Conservation (phyloP, 108 stramenopile genomes). For the Schizochytrium sp. region DNA sequence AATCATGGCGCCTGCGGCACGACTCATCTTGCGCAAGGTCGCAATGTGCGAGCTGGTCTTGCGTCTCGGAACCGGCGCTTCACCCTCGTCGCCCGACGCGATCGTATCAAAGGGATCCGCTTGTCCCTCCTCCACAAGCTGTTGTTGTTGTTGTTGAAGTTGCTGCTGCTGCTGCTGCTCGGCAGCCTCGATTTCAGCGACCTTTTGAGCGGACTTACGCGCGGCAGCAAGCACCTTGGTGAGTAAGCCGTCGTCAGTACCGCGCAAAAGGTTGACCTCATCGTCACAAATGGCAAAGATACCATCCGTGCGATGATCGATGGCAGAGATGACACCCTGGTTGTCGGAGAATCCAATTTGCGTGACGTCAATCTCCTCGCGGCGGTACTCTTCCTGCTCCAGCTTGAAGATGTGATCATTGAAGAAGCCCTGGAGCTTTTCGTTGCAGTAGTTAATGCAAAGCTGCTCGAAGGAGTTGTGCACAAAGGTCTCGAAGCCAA, state of each 20-base stretch:
- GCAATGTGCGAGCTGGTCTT: not conserved
- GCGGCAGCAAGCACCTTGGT: slow-evolving; percentile 32
- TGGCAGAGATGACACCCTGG: slow-evolving; percentile 39
- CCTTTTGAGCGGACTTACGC: not conserved
- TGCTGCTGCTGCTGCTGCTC: not conserved
- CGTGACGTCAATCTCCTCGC: slow-evolving; percentile 39
- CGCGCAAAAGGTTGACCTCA: slow-evolving; percentile 47
- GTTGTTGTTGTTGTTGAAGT: not conserved
- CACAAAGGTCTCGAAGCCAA: slow-evolving; percentile 87
- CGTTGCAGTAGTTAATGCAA: slow-evolving; percentile 55
- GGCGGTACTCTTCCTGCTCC: slow-evolving; percentile 45
- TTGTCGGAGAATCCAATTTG: slow-evolving; percentile 48
- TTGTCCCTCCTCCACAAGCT: too few relatives aligned
- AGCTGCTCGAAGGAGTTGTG: slow-evolving; percentile 62
- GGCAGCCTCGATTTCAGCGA: not conserved
- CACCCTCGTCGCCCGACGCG: not conserved
- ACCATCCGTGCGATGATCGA: slow-evolving; percentile 32
- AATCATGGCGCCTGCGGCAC: not conserved
- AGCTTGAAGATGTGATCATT: slow-evolving; percentile 49
- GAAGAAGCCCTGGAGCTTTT: slow-evolving; percentile 54
- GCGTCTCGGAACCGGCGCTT: not conserved
- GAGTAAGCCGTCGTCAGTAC: slow-evolving; percentile 41
- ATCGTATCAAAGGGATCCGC: too few relatives aligned
- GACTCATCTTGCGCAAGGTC: not conserved
- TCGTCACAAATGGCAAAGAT: slow-evolving; percentile 57